phyloP scores from a whole-genome alignment of 2,329 filamentous ascomycete species.

The Acephala macrosclerotiorum region DNA sequence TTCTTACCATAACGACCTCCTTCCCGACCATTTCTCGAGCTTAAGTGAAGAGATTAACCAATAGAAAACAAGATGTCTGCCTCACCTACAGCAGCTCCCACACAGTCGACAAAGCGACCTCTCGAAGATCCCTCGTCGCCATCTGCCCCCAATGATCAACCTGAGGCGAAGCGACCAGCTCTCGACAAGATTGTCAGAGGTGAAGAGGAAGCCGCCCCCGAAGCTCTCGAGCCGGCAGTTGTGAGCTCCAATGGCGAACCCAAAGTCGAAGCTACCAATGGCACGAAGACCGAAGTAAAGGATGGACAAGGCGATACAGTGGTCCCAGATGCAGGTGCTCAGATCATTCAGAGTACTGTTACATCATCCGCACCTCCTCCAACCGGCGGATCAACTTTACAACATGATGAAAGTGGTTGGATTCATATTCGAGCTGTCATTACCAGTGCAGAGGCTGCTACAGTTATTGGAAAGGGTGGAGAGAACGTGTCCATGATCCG shows the following conservation, averaged over 20 bases:
- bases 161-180: constrained; percentile 95
- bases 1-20: constrained; percentile 52
- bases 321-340: constrained; percentile 65
- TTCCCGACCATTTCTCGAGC: constrained; percentile 51
- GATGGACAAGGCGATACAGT: constrained; percentile 73
- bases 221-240: constrained; percentile 49
- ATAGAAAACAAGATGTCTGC: constrained; percentile 73
- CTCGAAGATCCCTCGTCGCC: constrained; percentile 97
- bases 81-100: constrained; percentile 67
- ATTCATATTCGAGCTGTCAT: constrained; percentile 97
- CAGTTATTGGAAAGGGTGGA: constrained; percentile 97
- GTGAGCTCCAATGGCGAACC: constrained; percentile 55
- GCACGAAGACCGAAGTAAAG: constrained; percentile 57
- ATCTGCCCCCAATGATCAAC: constrained; percentile 88
- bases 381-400: constrained; percentile 52
- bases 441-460: constrained; percentile 95
- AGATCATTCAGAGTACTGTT: constrained; percentile 58
- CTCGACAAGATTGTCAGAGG: constrained; percentile 89
- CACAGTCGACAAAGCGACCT: constrained; percentile 85
- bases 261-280: constrained; percentile 49
- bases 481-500: constrained; percentile 98
- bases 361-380: constrained; percentile 46
- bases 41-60: constrained; percentile 48
- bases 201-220: constrained; percentile 52
- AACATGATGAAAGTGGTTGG: constrained; percentile 93